Percentiles rank a stretch among this genome's conserved stretches.
These are phyloP conservation scores for Lactifluus rugatus DNA, from an alignment of 768 basidiomycete genomes.

Conservation along the genomic window DNA sequence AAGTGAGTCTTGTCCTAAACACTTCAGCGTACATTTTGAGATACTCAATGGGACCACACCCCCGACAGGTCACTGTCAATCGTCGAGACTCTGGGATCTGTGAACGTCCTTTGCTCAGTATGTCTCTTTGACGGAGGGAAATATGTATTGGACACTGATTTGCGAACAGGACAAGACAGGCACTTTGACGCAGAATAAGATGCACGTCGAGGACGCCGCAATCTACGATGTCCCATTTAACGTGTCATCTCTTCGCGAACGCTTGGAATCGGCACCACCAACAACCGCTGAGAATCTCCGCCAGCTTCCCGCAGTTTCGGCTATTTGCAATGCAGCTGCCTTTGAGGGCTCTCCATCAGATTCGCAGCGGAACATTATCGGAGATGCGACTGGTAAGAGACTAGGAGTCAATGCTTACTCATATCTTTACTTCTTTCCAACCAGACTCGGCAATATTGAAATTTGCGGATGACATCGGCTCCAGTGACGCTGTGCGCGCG, in stretches of 20 bases:
- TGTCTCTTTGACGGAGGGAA: neutral
- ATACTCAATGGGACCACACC: neutral
- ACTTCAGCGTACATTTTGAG: neutral
- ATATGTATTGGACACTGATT: neutral
- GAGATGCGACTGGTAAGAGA: slow-evolving; percentile 44
- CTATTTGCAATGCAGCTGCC: slow-evolving; percentile 42
- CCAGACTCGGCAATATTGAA: slow-evolving; percentile 45
- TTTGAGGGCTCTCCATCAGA: slow-evolving; percentile 31
- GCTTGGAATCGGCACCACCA: neutral
- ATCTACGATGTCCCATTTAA: slow-evolving; percentile 26
- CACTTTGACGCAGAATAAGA: slow-evolving; percentile 49
- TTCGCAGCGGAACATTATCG: slow-evolving; percentile 29
- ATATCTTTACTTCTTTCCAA: neutral
- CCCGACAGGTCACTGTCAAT: slow-evolving; percentile 39
- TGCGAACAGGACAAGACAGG: slow-evolving; percentile 43
- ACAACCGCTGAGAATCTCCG: slow-evolving; percentile 16
- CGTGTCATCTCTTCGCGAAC: slow-evolving; percentile 10
- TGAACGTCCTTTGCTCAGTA: slow-evolving; percentile 39
- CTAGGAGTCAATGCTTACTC: neutral
- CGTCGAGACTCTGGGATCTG: slow-evolving; percentile 57
- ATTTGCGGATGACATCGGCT: slow-evolving; percentile 32
- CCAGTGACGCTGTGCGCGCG: slow-evolving; percentile 4
- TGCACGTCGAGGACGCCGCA: slow-evolving; percentile 45
- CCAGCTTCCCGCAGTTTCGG: slow-evolving; percentile 33
- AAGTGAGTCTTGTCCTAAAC: slow-evolving; percentile 22